Evolutionary conservation across 2,329 filamentous ascomycete species (phyloP).

Genomic region (Aspergillus ochraceus): DNA sequence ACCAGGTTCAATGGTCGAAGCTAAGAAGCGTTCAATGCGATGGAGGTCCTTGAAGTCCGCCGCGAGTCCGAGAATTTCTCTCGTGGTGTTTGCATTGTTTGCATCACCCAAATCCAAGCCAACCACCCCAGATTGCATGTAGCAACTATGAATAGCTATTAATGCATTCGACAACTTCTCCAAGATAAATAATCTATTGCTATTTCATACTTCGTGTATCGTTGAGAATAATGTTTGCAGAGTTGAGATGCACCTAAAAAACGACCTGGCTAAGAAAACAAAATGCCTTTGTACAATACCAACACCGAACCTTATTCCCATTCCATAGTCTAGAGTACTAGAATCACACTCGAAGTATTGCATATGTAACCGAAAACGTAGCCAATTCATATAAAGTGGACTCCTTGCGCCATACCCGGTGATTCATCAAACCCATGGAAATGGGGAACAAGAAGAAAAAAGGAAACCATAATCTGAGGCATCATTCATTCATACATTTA

Average conservation of each 20-base stretch:
- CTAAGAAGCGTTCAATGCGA: background rate
- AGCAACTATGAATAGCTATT: no score
- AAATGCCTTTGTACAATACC: conserved; percentile 17
- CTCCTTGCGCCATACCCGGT: background rate
- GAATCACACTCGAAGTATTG: conserved; percentile 1
- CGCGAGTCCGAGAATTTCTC: conserved; percentile 31
- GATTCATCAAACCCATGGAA: background rate
- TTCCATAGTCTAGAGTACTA: background rate
- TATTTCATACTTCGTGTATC: background rate
- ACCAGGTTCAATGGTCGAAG: background rate
- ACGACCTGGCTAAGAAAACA: background rate
- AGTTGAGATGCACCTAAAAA: conserved; percentile 1
- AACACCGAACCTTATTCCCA: conserved; percentile 9
- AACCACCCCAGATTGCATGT: background rate
- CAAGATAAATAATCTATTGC: no score
- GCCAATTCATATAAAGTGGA: conserved; percentile 5
- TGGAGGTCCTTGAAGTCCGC: conserved; percentile 4
- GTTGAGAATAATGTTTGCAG: background rate
- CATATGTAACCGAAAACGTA: conserved; percentile 10
- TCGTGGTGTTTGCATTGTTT: conserved; percentile 33
- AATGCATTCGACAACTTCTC: no score
- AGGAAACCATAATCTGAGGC: background rate
- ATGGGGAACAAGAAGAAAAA: conserved; percentile 10
- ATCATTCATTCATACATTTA: conserved; percentile 17
- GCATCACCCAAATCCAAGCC: conserved; percentile 13